These are phyloP conservation scores for Picochlorum sp. DNA, from an alignment of 139 green algal species.

Conservation along the genomic window DNA sequence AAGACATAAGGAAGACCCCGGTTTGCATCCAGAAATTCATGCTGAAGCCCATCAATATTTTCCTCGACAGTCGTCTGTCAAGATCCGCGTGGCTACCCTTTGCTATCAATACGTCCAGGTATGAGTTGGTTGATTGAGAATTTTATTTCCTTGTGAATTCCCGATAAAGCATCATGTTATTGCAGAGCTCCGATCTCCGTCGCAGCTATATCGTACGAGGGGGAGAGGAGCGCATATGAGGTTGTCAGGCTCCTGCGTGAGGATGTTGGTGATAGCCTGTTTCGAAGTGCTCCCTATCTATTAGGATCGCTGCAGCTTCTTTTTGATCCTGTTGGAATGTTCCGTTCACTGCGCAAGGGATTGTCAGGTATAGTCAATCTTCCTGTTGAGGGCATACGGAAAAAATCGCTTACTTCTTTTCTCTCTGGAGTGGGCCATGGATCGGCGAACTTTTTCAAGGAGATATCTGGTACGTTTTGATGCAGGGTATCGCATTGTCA, in stretches of 20 bases:
- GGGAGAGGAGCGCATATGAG: neutral
- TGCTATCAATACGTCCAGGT: too few species aligned
- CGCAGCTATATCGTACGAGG: neutral
- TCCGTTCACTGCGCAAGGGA: constrained; percentile 34
- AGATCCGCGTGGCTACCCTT: too few species aligned
- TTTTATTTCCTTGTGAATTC: neutral
- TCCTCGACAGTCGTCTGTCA: too few species aligned
- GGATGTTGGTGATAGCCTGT: constrained; percentile 44
- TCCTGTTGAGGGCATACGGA: constrained; percentile 38
- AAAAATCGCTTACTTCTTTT: constrained; percentile 38
- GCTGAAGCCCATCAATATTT: too few species aligned
- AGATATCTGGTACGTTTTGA: constrained; percentile 34
- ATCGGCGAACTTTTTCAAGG: constrained; percentile 38
- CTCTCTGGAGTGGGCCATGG: constrained; percentile 47
- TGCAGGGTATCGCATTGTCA: neutral
- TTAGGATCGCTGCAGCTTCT: constrained; percentile 55
- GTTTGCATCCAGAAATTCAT: too few species aligned
- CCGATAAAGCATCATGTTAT: neutral
- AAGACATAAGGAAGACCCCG: too few species aligned
- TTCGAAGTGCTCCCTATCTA: constrained; percentile 47
- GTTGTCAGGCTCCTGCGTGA: neutral
- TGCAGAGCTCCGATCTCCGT: neutral
- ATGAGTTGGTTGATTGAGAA: too few species aligned
- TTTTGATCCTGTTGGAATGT: constrained; percentile 55
- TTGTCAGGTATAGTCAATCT: constrained; percentile 41